A percentile compares a stretch with the other conserved stretches of the same genome.
These are phyloP conservation scores for Phenoliferia sp. DNA, from an alignment of 1,284 basidiomycete genomes.

Conservation along the genomic window DNA sequence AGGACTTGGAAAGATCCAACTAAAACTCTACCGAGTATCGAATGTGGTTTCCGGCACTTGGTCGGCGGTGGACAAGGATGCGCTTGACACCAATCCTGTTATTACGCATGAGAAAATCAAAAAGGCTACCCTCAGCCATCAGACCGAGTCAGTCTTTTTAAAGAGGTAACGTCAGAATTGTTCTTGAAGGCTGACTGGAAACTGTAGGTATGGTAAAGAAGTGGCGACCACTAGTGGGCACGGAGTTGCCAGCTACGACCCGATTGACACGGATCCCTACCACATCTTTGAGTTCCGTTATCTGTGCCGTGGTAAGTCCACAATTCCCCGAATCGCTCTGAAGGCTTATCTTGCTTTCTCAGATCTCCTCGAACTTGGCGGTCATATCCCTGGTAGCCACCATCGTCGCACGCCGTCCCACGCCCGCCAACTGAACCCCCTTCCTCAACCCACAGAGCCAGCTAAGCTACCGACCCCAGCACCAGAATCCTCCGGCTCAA, in stretches of 20 bases:
- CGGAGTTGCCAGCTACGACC: neutral
- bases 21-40: neutral
- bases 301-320: constrained; percentile 2
- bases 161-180: too few relatives aligned
- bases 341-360: neutral
- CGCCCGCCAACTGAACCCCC: neutral
- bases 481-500: neutral
- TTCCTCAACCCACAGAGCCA: neutral
- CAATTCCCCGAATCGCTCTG: too few relatives aligned
- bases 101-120: constrained; percentile 7
- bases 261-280: neutral
- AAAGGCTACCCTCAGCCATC: constrained; percentile 10
- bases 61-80: too few relatives aligned
- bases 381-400: neutral
- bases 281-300: constrained; percentile 6
- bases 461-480: neutral
- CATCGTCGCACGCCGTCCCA: neutral
- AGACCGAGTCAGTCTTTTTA: neutral
- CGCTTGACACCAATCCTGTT: neutral
- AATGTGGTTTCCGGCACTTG: neutral
- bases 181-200: neutral
- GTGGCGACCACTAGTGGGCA: neutral
- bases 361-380: constrained; percentile 12
- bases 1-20: neutral
- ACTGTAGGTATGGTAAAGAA: neutral